Percentiles rank a stretch among this genome's conserved stretches.
Evolutionary conservation across 75 land plant genomes (phyloP).

Genomic region (Adiantum capillusveneris): DNA sequence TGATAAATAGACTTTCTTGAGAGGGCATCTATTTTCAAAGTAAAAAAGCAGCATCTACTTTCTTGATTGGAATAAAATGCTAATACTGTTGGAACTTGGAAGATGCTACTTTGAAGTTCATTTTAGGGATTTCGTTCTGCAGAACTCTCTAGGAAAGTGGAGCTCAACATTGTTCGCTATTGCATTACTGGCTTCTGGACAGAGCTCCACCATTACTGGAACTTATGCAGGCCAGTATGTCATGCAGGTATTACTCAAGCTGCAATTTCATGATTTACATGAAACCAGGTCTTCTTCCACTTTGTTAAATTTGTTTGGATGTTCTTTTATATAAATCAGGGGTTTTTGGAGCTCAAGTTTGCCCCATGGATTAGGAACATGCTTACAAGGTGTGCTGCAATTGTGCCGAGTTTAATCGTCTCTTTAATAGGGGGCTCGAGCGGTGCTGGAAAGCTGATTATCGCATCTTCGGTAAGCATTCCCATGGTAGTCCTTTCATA

Average conservation of each 20-base stretch:
- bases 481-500: no score
- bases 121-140: not conserved
- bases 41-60: no score
- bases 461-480: slow-evolving; percentile 15
- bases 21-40: no score
- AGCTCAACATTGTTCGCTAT: slow-evolving; percentile 57
- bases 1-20: not conserved
- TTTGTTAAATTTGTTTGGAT: not conserved
- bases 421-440: slow-evolving; percentile 33
- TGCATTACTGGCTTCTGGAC: slow-evolving; percentile 81
- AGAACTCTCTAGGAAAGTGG: slow-evolving; percentile 71
- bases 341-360: slow-evolving; percentile 26
- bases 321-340: slow-evolving; percentile 7
- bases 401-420: slow-evolving; percentile 31
- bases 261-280: not conserved
- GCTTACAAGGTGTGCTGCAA: slow-evolving; percentile 34
- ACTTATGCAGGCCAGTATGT: slow-evolving; percentile 92
- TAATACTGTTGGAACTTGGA: no score
- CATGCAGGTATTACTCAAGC: slow-evolving; percentile 50
- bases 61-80: no score
- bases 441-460: slow-evolving; percentile 32
- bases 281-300: not conserved
- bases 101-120: no score
- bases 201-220: slow-evolving; percentile 89
- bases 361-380: slow-evolving; percentile 35